Percentiles rank a stretch among this genome's conserved stretches.
These are phyloP conservation scores for Glaciozyma martinii DNA, from an alignment of 768 basidiomycete species.

Conservation along the genomic window DNA sequence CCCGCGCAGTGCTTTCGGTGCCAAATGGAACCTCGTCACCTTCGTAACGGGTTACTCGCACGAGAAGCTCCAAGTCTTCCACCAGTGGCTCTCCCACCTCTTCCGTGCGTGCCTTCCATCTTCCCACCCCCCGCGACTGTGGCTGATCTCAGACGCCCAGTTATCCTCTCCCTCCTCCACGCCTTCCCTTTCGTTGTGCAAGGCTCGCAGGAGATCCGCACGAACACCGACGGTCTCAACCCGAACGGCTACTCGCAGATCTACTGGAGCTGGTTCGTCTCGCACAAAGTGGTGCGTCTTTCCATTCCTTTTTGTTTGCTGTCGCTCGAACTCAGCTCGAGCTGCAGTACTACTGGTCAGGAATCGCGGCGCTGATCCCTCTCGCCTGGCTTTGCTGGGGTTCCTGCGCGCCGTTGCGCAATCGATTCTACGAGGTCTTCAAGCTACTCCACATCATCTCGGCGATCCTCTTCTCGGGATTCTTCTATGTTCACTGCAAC, in stretches of 20 bases:
- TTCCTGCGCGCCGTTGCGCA: conserved; percentile 23
- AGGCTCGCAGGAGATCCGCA: conserved; percentile 23
- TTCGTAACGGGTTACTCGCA: conserved; percentile 36
- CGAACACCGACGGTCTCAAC: conserved; percentile 27
- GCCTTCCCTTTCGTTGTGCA: conserved; percentile 34
- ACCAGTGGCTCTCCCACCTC: conserved; percentile 31
- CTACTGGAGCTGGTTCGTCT: conserved; percentile 25
- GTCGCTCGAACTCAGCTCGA: too few species aligned
- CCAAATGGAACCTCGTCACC: conserved; percentile 34
- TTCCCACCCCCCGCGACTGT: neutral
- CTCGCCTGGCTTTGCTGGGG: conserved; percentile 34
- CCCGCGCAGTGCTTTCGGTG: conserved; percentile 27
- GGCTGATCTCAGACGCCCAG: neutral
- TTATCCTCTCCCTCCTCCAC: conserved; percentile 27
- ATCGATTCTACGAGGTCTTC: conserved; percentile 32
- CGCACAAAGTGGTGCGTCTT: conserved; percentile 21
- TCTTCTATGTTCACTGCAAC: conserved; percentile 38
- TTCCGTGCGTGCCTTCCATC: conserved; percentile 18
- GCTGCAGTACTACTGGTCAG: conserved; percentile 29
- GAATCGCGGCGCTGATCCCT: conserved; percentile 28
- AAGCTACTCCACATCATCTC: conserved; percentile 30
- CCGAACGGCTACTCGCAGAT: conserved; percentile 24
- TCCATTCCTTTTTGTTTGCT: neutral
- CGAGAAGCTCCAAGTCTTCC: conserved; percentile 37
- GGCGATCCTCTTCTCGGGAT: conserved; percentile 34